Conservation (phyloP, 257 asterid species). For the Gynochthodes officinalis region DNA sequence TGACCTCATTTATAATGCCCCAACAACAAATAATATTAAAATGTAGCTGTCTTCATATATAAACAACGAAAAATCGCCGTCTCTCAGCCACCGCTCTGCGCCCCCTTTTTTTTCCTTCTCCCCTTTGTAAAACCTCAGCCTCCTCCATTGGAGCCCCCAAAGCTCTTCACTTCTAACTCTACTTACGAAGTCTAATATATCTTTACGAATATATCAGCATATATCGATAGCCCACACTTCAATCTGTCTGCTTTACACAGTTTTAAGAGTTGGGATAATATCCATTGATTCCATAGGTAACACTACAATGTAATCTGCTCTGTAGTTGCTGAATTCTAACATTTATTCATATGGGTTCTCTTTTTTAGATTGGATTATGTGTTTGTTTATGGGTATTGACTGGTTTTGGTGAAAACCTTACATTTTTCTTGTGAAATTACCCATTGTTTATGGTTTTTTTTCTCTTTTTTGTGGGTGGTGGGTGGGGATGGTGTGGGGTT, state of each 20-base stretch:
- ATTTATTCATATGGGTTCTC: background rate
- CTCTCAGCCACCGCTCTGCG: conserved; percentile 17
- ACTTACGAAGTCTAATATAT: background rate
- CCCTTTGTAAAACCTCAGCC: conserved; percentile 15
- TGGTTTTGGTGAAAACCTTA: background rate
- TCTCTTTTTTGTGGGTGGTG: too few relatives aligned
- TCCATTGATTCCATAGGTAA: conserved; percentile 8
- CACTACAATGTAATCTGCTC: background rate
- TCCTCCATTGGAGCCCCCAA: background rate
- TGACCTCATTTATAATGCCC: conserved; percentile 1
- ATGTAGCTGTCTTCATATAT: background rate
- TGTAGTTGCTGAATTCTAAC: background rate
- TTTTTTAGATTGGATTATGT: background rate
- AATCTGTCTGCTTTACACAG: background rate
- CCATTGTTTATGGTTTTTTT: background rate
- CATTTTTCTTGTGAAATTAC: too few relatives aligned
- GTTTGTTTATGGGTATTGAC: background rate
- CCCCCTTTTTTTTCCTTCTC: background rate
- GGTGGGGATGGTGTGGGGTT: too few relatives aligned
- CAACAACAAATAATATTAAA: background rate
- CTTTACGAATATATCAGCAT: background rate
- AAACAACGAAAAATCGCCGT: conserved; percentile 17
- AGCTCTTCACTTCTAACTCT: background rate
- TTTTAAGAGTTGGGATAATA: background rate
- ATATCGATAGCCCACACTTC: background rate